Evolutionary conservation across 176 grass and related monocot species (phyloP), one percentile per base, ranked within the genome.

Genomic region (Zea luxurians): DNA sequence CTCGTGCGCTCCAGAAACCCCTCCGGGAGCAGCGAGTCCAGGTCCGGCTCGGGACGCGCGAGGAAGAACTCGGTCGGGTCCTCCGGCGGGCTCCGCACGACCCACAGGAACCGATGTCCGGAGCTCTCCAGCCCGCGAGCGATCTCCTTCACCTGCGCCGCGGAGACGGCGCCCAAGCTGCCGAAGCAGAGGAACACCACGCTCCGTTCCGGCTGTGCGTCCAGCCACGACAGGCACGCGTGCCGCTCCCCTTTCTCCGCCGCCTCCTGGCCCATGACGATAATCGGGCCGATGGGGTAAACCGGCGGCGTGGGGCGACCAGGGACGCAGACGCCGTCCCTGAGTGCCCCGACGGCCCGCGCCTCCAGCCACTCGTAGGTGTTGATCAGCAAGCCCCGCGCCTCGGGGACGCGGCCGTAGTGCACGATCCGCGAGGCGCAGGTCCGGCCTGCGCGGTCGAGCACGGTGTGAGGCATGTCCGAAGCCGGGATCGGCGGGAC

Each of bases 181-280:
- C 93, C 90, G 63, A 92, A 97, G 61, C 75, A 97, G 70, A 96
- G 58, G 70, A 82, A 88, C 48, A 86, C 87, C 6, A 93, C 83
- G 76, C 88, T 90, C 7, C 44, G 52, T 38, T 59, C 81, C 16
- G 77, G 93, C 77, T 93, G 90, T 2, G 35, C 10, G 64, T 93
- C 93, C 13, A 97, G 45, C 93, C 93, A 97, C 44, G 48, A 37
- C 10, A 93, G 35, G 76, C 93, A 90, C 68, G 48, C 50, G 40
- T 88, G 75, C 12, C 61, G 75, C 75, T 75, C 81, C 40, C 37
- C 61, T 48, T 70, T 2, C 61, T n/a, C 57, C n/a, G 7, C 68
- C 57, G 57, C 37, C 48, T 18, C 37, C 10, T 66, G 59, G 0
- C 59, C 69, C 16, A 40, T 57, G 5, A 84, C 74, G 5, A 86